Evolutionary conservation across 2,329 filamentous ascomycete genomes (phyloP).

Genomic region (Xylaria sp.): DNA sequence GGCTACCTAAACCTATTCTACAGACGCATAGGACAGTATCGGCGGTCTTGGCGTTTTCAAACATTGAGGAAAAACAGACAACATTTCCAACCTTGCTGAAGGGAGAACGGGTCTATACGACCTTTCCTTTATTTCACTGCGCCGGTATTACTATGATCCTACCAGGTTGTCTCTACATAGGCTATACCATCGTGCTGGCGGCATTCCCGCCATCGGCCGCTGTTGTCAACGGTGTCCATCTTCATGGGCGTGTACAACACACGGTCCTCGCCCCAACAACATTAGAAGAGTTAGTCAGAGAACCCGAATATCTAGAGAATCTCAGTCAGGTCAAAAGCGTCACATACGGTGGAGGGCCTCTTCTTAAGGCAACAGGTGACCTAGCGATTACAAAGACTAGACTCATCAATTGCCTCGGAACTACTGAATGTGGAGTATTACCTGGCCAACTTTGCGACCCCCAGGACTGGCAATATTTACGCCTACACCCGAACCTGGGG

Average conservation of each 20-base stretch:
- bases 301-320: constrained; percentile 38
- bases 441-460: constrained; percentile 37
- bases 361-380: constrained; percentile 46
- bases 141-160: constrained; percentile 33
- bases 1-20: constrained; percentile 41
- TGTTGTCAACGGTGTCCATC: constrained; percentile 31
- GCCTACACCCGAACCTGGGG: constrained; percentile 42
- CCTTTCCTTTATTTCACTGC: constrained; percentile 40
- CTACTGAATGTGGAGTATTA: constrained; percentile 47
- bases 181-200: constrained; percentile 42
- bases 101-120: constrained; percentile 30
- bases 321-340: constrained; percentile 41
- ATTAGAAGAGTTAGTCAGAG: constrained; percentile 41
- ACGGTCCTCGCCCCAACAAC: constrained; percentile 35
- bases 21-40: constrained; percentile 32
- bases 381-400: constrained; percentile 44
- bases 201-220: constrained; percentile 42
- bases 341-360: constrained; percentile 47
- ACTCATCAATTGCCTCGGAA: constrained; percentile 45
- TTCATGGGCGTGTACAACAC: constrained; percentile 37
- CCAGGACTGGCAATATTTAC: constrained; percentile 49
- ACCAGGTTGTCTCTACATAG: constrained; percentile 39
- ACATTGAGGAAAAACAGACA: background rate
- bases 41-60: background rate
- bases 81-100: constrained; percentile 24